A percentile compares a stretch with the other conserved stretches of the same genome.
These are phyloP conservation scores for Ochetophila trinervis DNA, from an alignment of 306 rosid genomes.

Conservation along the genomic window DNA sequence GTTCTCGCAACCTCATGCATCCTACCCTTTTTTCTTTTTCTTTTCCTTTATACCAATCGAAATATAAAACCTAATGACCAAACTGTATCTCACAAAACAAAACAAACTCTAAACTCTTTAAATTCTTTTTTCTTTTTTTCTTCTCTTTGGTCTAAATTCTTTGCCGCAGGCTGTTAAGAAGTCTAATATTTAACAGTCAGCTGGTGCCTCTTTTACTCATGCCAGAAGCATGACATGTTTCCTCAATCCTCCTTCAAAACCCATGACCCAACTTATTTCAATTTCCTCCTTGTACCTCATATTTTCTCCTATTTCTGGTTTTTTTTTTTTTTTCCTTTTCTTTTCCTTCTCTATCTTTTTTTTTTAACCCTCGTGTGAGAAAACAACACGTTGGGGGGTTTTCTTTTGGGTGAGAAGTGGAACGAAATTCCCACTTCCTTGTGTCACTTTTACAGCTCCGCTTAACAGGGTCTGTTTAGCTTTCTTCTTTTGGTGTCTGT, in stretches of 20 bases:
- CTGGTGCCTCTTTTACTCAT: conserved; percentile 38
- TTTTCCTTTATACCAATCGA: conserved; percentile 14
- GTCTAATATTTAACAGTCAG: conserved; percentile 77
- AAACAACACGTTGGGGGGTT: conserved; percentile 16
- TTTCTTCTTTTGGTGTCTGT: conserved; percentile 83
- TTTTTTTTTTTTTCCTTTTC: background rate
- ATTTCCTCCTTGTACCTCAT: conserved; percentile 1
- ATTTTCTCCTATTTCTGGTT: background rate
- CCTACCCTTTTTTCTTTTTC: conserved; percentile 3
- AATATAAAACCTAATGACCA: conserved; percentile 21
- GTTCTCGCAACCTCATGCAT: conserved; percentile 29
- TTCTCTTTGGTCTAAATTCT: background rate
- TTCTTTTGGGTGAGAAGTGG: conserved; percentile 11
- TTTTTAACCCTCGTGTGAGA: conserved; percentile 31
- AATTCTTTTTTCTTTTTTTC: background rate
- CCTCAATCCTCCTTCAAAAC: conserved; percentile 30
- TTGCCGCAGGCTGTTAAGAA: conserved; percentile 49
- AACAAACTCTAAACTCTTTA: conserved; percentile 15
- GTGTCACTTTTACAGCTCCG: conserved; percentile 42
- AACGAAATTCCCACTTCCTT: conserved; percentile 2
- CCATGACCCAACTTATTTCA: conserved; percentile 47
- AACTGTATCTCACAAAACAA: conserved; percentile 29
- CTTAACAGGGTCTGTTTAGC: conserved; percentile 65
- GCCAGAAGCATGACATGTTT: conserved; percentile 35
- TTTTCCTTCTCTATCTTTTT: conserved; percentile 20